Evolutionary conservation across 2,329 filamentous ascomycete genomes (phyloP), one percentile per base, ranked within the genome.

Genomic region (Amesomyces nigricolor): DNA sequence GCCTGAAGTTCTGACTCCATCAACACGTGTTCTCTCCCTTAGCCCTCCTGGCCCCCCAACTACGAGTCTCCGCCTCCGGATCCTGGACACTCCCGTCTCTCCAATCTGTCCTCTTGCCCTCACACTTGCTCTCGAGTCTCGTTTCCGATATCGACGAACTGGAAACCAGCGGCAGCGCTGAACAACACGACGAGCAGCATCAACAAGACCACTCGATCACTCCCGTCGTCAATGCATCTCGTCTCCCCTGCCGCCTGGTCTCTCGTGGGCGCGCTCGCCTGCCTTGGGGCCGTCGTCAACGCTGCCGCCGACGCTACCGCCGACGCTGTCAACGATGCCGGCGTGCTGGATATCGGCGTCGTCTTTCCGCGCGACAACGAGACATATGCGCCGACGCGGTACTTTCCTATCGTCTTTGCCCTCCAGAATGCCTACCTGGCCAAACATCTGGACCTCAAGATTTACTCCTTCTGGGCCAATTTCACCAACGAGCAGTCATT

Each of bases 281-380:
- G 46, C 55, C 51, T 58, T 9, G 51, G 54, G 26, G 17, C 54
- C 17, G 38, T 61, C 30, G 46, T 53, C 40, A 16, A 44, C 26
- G 39, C 16, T 29, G 49, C 49, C 19, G 22, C 22, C 22, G 22
- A 26, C 22, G 22, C 22, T 26, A 6, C 22, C 22, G 22, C 22
- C 22, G 22, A 26, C 22, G 22, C 22, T 26, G 6, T 26, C 22
- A 26, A 26, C 22, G 22, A 26, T 26, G 6, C 22, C 22, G 40
- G 49, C 30, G 39, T 52, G 26, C 53, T 66, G n/a, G 66, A 68
- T 40, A 46, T 68, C 46, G 65, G 62, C 54, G 30, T 68, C 8
- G 57, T 68, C 43, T 70, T 68, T 56, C 67, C 67, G 1, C 67
- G 65, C 54, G 67, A 11, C 17, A 43, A 69, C 60, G 63, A 63